These are phyloP conservation scores for Didymella keratinophila DNA, from an alignment of 2,329 filamentous ascomycete genomes.

Conservation along the genomic window DNA sequence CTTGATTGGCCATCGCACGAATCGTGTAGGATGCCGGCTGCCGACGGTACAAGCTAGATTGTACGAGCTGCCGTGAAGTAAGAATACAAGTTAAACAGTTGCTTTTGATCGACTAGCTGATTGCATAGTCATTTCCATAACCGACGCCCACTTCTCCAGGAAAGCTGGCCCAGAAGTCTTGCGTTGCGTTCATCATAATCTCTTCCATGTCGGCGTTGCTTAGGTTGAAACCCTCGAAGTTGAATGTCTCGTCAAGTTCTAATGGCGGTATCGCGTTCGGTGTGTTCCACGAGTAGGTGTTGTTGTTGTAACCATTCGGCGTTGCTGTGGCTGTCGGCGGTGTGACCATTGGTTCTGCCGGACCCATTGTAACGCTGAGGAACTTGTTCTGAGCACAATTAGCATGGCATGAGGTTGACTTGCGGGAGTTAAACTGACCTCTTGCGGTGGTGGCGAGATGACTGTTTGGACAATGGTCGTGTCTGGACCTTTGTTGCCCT, in stretches of 20 bases:
- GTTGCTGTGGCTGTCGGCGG: constrained; percentile 36
- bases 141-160: constrained; percentile 50
- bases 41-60: constrained; percentile 2
- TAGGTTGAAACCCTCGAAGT: constrained; percentile 44
- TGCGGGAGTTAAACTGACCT: neutral
- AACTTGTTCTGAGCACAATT: constrained; percentile 10
- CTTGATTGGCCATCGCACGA: constrained; percentile 5
- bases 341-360: constrained; percentile 17
- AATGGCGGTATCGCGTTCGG: constrained; percentile 36
- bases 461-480: constrained; percentile 20
- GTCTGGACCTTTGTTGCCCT: constrained; percentile 30
- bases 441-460: constrained; percentile 20
- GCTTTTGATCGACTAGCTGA: neutral
- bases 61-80: neutral
- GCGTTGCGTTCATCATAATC: constrained; percentile 50
- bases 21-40: constrained; percentile 1
- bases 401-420: neutral
- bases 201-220: constrained; percentile 48
- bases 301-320: constrained; percentile 33
- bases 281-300: constrained; percentile 32
- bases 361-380: constrained; percentile 11
- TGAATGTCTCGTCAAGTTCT: constrained; percentile 45
- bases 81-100: neutral
- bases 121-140: constrained; percentile 24
- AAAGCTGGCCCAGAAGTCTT: constrained; percentile 52